Percentiles rank a stretch among this genome's conserved stretches.
Evolutionary conservation across 768 basidiomycete genomes (phyloP).

Genomic region (Suillus cothurnatus): DNA sequence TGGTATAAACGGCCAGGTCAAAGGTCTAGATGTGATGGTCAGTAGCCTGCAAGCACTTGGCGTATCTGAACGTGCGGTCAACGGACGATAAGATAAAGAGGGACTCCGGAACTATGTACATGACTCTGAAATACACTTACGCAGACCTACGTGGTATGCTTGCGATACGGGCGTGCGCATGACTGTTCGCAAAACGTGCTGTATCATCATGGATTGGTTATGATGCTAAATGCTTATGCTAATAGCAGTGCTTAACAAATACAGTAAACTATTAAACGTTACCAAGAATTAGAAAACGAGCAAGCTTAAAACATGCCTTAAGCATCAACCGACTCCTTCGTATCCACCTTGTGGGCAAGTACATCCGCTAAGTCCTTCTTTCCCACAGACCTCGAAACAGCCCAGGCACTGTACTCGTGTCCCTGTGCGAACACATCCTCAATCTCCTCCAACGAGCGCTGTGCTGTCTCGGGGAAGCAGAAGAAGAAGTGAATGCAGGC

Average conservation of each 20-base stretch:
- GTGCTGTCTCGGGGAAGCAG: conserved; percentile 80
- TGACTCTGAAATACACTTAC: background rate
- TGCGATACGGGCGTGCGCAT: background rate
- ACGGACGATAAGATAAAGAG: background rate
- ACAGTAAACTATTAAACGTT: conserved; percentile 8
- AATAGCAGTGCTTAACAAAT: conserved; percentile 5
- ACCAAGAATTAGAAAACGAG: background rate
- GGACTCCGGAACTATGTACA: background rate
- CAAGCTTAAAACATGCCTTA: background rate
- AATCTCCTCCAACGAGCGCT: conserved; percentile 74
- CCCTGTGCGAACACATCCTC: conserved; percentile 77
- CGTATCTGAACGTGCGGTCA: background rate
- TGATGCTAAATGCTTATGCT: background rate
- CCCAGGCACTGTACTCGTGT: conserved; percentile 73
- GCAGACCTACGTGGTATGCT: background rate
- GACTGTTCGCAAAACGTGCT: background rate
- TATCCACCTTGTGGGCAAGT: conserved; percentile 21
- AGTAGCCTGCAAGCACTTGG: background rate
- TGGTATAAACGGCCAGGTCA: background rate
- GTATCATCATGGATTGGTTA: background rate
- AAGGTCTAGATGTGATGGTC: background rate
- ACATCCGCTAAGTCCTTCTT: conserved; percentile 62
- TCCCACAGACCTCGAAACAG: conserved; percentile 60
- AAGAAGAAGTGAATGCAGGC: conserved; percentile 73
- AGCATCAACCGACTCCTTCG: background rate